These are phyloP conservation scores for Asclepias syriaca DNA, from an alignment of 257 asterid genomes.

Conservation along the genomic window DNA sequence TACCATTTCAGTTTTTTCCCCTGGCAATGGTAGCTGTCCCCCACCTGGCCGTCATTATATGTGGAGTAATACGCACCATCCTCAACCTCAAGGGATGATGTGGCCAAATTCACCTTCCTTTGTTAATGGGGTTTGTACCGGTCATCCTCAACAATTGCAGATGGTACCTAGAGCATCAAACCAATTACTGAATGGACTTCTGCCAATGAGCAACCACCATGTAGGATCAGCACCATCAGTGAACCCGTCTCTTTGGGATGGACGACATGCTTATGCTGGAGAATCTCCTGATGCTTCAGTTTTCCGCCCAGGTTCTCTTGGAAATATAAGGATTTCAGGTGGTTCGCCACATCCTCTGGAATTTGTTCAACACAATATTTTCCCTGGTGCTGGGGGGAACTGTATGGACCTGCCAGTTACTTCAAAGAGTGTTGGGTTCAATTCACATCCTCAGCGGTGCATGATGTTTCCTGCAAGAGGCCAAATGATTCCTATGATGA, in stretches of 20 bases:
- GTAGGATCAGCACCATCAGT: slow-evolving; percentile 96
- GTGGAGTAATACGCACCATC: slow-evolving; percentile 73
- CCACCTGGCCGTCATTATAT: slow-evolving; percentile 80
- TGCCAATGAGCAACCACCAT: slow-evolving; percentile 66
- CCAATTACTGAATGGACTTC: slow-evolving; percentile 53
- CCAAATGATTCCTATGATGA: slow-evolving; percentile 84
- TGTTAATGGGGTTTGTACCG: slow-evolving; percentile 54
- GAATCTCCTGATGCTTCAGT: slow-evolving; percentile 84
- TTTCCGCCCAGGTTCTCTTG: slow-evolving; percentile 90
- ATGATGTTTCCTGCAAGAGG: slow-evolving; percentile 88
- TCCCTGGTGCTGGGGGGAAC: slow-evolving; percentile 62
- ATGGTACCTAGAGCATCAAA: slow-evolving; percentile 69
- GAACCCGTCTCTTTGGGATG: slow-evolving; percentile 85
- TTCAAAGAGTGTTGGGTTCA: slow-evolving; percentile 64
- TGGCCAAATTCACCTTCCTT: slow-evolving; percentile 87
- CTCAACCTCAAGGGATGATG: slow-evolving; percentile 60
- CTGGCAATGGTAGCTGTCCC: slow-evolving; percentile 81
- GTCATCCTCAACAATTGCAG: slow-evolving; percentile 73
- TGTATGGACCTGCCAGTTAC: slow-evolving; percentile 65
- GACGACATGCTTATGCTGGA: slow-evolving; percentile 62
- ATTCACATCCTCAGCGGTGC: slow-evolving; percentile 77
- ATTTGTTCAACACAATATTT: slow-evolving; percentile 62
- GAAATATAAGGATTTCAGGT: slow-evolving; percentile 74
- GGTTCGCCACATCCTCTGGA: slow-evolving; percentile 80
- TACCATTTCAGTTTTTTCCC: slow-evolving; percentile 49